phyloP scores from a whole-genome alignment of 768 basidiomycete genomes.

The Phaffia tasmanica region DNA sequence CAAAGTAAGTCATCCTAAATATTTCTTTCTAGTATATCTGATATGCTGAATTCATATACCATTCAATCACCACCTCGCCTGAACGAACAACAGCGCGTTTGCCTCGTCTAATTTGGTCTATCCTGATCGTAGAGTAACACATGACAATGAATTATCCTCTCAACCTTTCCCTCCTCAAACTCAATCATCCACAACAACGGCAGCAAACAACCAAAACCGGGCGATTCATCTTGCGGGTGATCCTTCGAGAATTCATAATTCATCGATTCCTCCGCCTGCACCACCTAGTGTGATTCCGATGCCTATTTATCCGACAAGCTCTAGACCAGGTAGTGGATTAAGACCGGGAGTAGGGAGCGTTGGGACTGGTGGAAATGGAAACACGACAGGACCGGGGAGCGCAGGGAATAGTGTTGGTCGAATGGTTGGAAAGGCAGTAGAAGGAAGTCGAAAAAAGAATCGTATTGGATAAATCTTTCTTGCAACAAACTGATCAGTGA shows the following conservation, averaged over 20 bases:
- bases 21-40: neutral
- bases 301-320: neutral
- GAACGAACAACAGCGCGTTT: constrained; percentile 10
- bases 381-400: neutral
- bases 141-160: constrained; percentile 55
- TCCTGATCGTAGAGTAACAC: constrained; percentile 76
- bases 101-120: constrained; percentile 44
- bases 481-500: neutral
- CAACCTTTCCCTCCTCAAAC: constrained; percentile 1
- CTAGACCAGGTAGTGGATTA: neutral
- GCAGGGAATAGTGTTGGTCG: neutral
- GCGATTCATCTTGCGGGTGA: neutral
- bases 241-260: neutral
- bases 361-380: neutral
- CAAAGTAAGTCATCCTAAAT: constrained; percentile 9
- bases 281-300: neutral
- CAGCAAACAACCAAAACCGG: neutral
- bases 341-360: constrained; percentile 1
- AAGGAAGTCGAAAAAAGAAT: constrained; percentile 14
- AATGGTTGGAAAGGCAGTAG: constrained; percentile 17
- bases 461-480: neutral
- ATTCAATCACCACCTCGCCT: constrained; percentile 35
- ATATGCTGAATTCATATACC: constrained; percentile 60
- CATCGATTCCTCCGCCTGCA: constrained; percentile 8
- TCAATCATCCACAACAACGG: neutral